A percentile compares a stretch with the other conserved stretches of the same genome.
Conservation (phyloP, 2,329 filamentous ascomycete genomes). For the Fusarium sp. region DNA sequence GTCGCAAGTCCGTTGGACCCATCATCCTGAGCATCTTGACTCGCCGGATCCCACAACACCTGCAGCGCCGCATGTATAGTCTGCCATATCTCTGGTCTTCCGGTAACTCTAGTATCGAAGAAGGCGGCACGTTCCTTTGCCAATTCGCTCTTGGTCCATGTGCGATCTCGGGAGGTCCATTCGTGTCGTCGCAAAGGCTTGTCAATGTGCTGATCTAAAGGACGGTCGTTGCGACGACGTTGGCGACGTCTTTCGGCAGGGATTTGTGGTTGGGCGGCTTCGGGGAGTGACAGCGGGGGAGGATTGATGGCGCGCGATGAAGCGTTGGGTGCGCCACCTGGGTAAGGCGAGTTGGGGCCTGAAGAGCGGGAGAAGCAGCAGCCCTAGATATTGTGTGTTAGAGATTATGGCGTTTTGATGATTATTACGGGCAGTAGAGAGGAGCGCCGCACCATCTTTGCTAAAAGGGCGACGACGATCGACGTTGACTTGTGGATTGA, state of each 20-base stretch:
- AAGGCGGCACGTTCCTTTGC: conserved; percentile 83
- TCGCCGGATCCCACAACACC: conserved; percentile 73
- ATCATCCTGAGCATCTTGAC: conserved; percentile 55
- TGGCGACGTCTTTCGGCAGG: conserved; percentile 53
- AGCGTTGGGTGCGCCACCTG: conserved; percentile 64
- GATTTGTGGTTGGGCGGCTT: conserved; percentile 44
- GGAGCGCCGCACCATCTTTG: conserved; percentile 42
- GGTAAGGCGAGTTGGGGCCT: conserved; percentile 69
- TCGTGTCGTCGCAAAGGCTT: conserved; percentile 76
- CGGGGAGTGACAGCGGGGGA: conserved; percentile 54
- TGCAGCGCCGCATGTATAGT: conserved; percentile 78
- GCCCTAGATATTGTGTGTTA: conserved; percentile 57
- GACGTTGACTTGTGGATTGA: conserved; percentile 30
- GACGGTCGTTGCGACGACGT: conserved; percentile 54
- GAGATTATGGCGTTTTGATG: conserved; percentile 12
- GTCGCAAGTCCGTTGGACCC: conserved; percentile 67
- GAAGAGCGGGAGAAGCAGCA: conserved; percentile 71
- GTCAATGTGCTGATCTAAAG: conserved; percentile 77
- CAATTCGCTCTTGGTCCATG: conserved; percentile 80
- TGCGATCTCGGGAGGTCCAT: conserved; percentile 74
- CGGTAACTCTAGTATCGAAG: conserved; percentile 91
- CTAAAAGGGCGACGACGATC: conserved; percentile 23
- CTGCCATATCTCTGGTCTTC: conserved; percentile 84
- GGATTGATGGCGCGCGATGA: conserved; percentile 70
- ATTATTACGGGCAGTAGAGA: not conserved